These are phyloP conservation scores for Aspergillus sp. DNA, from an alignment of 2,329 filamentous ascomycete genomes.

Conservation along the genomic window DNA sequence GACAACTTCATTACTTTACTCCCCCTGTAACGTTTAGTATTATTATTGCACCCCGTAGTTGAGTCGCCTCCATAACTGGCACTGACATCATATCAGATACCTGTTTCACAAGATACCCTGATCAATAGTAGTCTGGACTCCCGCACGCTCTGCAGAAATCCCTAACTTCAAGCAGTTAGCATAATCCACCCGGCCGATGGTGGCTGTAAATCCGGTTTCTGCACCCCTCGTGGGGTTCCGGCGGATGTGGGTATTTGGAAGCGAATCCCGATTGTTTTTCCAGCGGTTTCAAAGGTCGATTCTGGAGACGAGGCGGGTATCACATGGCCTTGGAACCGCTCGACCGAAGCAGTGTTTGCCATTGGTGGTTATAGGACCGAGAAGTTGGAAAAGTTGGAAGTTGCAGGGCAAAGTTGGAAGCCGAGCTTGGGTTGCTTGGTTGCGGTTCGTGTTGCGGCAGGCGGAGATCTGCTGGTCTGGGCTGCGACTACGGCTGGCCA, in stretches of 20 bases:
- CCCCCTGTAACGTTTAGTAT: too few species aligned
- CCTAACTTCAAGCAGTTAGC: constrained; percentile 2
- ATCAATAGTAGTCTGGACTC: background rate
- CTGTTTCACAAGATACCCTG: background rate
- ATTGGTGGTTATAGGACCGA: background rate
- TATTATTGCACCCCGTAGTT: too few species aligned
- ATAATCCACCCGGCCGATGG: background rate
- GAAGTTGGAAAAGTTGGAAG: background rate
- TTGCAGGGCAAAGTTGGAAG: background rate
- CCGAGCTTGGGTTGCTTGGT: background rate
- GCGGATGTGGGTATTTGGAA: too few species aligned
- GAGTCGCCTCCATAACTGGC: too few species aligned
- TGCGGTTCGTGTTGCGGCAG: background rate
- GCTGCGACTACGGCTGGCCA: background rate
- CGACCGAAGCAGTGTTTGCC: background rate
- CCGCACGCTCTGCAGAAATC: background rate
- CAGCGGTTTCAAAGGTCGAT: too few species aligned
- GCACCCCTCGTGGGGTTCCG: too few species aligned
- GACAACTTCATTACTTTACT: too few species aligned
- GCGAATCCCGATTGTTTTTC: too few species aligned
- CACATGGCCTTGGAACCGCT: too few species aligned
- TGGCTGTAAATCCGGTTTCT: background rate
- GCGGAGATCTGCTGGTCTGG: background rate
- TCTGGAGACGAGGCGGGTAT: too few species aligned
- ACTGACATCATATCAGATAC: too few species aligned